Base-by-base conservation (phyloP, 495 filamentous ascomycete genomes). In the Aspergillus taichungensis region DNA sequence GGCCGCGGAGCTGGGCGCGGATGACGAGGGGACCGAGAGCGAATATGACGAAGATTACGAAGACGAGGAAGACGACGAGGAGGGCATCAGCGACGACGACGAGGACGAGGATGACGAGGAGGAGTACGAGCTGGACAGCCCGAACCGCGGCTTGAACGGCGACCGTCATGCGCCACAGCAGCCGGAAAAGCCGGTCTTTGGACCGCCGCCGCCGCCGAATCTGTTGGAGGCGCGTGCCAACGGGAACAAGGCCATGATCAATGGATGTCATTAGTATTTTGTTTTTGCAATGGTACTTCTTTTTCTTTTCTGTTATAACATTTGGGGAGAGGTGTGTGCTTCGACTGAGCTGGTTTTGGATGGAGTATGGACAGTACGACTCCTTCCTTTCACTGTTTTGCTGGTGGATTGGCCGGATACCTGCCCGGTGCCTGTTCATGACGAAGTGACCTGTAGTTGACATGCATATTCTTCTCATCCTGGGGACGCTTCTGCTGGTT, bases 31-130 rank as follows among this genome's bases (percentile, higher is more conserved):
- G 28, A 83, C 79, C 12, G 82, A 82, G 50, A 83, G 78, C 53
- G 82, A 85, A 43, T 83, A 82, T 49, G 82, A 82, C 14, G 75
- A 82, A 30, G 78, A 84, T 13, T 77, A 88, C 50, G 84, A 86
- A 46, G 82, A 88, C 38, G 84, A 83, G n/a, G 84, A 84, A 27
- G 83, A 55, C 37, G 54, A 83, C 34, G 87, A 89, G 43, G 80
- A 84, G 57, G 70, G 57, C 5, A 73, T 77, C 32, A 80, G 79
- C 46, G 78, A 68, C 13, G 82, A 87, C 39, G 54, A 83, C 34
- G 87, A 89, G 43, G 80, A 84, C 57, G 70, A 56, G 6, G 73
- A 76, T 30, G 80, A 79, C 46, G 78, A 68, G 13, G 82, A 87
- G 39, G 80, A 83, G 47, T 81, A 84, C 46, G 80, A 84, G 44